phyloP scores from a whole-genome alignment of 164 flowering plant species.

The Buxus sempervirens region DNA sequence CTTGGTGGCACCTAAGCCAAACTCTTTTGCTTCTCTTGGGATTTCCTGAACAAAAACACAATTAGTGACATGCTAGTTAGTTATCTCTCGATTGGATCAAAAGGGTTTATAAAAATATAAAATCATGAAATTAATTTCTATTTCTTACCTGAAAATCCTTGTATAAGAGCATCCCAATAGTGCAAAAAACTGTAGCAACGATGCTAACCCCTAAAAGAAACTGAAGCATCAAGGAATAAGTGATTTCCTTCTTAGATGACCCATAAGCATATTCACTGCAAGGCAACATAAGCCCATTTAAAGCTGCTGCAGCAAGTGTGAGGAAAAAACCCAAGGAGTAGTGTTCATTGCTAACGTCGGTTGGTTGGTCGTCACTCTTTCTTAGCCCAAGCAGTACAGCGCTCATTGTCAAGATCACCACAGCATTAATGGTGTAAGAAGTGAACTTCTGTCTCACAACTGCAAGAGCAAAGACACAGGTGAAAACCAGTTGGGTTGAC shows the following conservation, averaged over 20 bases:
- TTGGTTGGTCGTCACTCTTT: slow-evolving; percentile 4
- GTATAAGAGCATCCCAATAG: slow-evolving; percentile 8
- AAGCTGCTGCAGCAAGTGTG: slow-evolving; percentile 1
- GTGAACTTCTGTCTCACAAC: slow-evolving; percentile 11
- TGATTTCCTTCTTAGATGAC: not conserved
- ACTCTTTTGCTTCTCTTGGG: no score
- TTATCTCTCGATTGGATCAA: no score
- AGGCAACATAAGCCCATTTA: slow-evolving; percentile 5
- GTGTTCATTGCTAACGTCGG: not conserved
- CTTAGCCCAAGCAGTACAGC: slow-evolving; percentile 11
- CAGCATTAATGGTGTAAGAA: slow-evolving; percentile 9
- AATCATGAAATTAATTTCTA: no score
- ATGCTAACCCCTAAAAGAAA: not conserved
- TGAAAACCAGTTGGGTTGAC: no score
- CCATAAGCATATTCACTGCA: slow-evolving; percentile 5
- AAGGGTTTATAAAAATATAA: no score
- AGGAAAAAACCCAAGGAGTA: slow-evolving; percentile 6
- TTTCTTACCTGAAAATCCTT: slow-evolving; percentile 8
- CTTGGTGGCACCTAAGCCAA: no score
- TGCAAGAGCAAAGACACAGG: slow-evolving; percentile 5
- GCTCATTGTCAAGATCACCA: slow-evolving; percentile 10
- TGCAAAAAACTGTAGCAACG: slow-evolving; percentile 5
- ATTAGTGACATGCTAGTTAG: no score
- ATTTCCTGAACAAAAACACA: no score
- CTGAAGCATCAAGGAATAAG: slow-evolving; percentile 8